Evolutionary conservation across 176 grass and related monocot species (phyloP).

Genomic region (Oryza nivara): DNA sequence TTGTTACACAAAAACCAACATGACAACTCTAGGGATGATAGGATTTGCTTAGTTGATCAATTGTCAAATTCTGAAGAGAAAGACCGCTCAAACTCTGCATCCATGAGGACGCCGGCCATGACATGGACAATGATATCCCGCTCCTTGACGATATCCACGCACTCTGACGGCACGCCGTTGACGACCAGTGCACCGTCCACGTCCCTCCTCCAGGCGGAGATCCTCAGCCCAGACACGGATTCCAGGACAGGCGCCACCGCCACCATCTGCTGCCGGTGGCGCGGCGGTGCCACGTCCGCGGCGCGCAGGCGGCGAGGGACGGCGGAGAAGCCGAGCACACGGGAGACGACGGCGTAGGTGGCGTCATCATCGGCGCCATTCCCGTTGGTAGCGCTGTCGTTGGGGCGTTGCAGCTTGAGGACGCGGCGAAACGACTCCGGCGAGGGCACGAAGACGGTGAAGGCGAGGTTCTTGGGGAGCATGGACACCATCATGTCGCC

Average conservation of each 20-base stretch:
- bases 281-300: constrained; percentile 36
- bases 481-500: constrained; percentile 88
- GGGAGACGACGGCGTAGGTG: constrained; percentile 65
- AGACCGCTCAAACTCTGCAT: constrained; percentile 77
- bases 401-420: constrained; percentile 39
- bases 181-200: constrained; percentile 58
- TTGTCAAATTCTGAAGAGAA: constrained; percentile 46
- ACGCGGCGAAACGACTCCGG: constrained; percentile 43
- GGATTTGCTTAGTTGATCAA: background rate
- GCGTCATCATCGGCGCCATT: constrained; percentile 28
- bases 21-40: background rate
- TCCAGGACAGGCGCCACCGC: constrained; percentile 32
- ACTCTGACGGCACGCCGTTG: constrained; percentile 77
- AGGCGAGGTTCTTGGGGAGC: constrained; percentile 69
- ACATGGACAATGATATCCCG: constrained; percentile 61
- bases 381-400: constrained; percentile 13
- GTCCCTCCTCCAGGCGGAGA: constrained; percentile 63
- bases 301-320: constrained; percentile 55
- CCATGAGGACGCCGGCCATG: constrained; percentile 78
- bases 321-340: constrained; percentile 78
- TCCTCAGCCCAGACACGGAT: constrained; percentile 70
- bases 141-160: constrained; percentile 62
- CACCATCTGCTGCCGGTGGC: background rate
- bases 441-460: constrained; percentile 82
- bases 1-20: background rate